Conservation (phyloP, 2,329 filamentous ascomycete genomes). For the Colletotrichum cereale region DNA sequence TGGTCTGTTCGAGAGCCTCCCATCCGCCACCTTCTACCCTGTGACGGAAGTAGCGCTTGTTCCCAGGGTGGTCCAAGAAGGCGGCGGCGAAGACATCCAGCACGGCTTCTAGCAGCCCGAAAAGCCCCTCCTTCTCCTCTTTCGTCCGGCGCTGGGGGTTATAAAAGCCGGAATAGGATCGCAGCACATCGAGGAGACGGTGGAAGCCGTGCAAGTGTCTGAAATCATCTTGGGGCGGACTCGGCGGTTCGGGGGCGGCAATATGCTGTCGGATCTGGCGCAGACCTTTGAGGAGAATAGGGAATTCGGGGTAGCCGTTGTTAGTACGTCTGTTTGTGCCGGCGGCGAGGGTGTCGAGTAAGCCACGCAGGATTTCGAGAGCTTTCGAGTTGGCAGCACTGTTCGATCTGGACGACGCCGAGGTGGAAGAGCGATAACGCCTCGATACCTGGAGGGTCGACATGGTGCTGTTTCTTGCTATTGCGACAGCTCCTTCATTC, state of each 20-base stretch:
- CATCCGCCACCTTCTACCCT: conserved; percentile 83
- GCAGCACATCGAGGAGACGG: conserved; percentile 75
- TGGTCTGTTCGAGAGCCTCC: conserved; percentile 78
- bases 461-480: conserved; percentile 52
- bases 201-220: conserved; percentile 85
- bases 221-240: conserved; percentile 81
- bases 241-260: conserved; percentile 59
- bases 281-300: conserved; percentile 66
- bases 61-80: conserved; percentile 84
- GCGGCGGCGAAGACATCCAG: conserved; percentile 80
- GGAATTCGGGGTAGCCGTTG: conserved; percentile 62
- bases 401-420: conserved; percentile 68
- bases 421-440: conserved; percentile 75
- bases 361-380: conserved; percentile 67
- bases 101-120: conserved; percentile 78
- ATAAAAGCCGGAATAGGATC: conserved; percentile 81
- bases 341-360: conserved; percentile 63
- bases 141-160: conserved; percentile 72
- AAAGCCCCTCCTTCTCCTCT: conserved; percentile 73
- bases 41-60: conserved; percentile 86
- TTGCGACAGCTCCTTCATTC: conserved; percentile 38
- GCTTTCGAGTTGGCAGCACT: conserved; percentile 69
- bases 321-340: conserved; percentile 49
- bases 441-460: conserved; percentile 59
- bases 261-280: conserved; percentile 76